Percentiles rank a stretch among this genome's conserved stretches.
Conservation (phyloP, 257 asterid species). For the Dorcoceras hygrometricum region DNA sequence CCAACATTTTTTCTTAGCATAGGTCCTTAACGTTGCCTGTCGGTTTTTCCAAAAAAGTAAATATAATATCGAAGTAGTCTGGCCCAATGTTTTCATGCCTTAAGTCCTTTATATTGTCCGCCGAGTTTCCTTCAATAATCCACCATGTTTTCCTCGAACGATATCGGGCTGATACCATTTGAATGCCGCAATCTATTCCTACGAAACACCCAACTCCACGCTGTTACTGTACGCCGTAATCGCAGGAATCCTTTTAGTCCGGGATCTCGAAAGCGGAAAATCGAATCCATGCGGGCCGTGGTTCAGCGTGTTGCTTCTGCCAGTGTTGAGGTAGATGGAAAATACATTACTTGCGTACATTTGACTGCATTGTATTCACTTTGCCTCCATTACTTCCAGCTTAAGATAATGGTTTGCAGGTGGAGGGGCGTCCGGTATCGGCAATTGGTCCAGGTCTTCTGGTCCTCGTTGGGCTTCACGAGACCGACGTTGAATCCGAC, state of each 20-base stretch:
- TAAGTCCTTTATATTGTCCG: too few relatives aligned
- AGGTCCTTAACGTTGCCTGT: too few relatives aligned
- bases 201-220: not conserved
- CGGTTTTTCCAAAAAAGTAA: too few relatives aligned
- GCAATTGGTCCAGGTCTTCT: not conserved
- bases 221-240: not conserved
- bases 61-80: too few relatives aligned
- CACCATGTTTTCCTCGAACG: not conserved
- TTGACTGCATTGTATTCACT: not conserved
- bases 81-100: too few relatives aligned
- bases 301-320: not conserved
- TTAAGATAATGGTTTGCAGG: not conserved
- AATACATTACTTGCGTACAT: not conserved
- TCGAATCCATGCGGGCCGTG: not conserved
- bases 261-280: not conserved
- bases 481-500: slow-evolving; percentile 34
- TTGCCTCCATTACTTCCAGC: not conserved
- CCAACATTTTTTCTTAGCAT: too few relatives aligned
- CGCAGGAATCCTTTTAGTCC: not conserved
- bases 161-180: not conserved
- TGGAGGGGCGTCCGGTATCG: not conserved
- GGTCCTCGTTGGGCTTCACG: not conserved
- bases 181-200: too few relatives aligned
- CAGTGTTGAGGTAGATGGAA: too few relatives aligned
- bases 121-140: not conserved